Evolutionary conservation across 192 early-diverging fungal species (phyloP).

Genomic region (Linnemannia elongata): DNA sequence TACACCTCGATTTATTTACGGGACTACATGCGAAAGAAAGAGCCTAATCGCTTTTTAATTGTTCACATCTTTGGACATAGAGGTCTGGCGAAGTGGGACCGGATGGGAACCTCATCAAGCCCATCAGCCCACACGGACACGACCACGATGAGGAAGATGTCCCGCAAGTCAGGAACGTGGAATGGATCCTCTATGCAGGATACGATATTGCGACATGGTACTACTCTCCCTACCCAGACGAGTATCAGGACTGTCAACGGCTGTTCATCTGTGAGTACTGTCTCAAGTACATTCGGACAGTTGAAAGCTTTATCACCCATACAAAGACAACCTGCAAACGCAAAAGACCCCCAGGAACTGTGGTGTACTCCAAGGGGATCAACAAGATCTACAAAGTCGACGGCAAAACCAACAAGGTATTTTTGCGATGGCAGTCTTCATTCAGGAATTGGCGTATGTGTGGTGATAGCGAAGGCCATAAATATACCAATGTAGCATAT

Average conservation of each 20-base stretch:
- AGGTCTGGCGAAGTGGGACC: slow-evolving; percentile 4
- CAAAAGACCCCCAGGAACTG: slow-evolving; percentile 79
- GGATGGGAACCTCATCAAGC: slow-evolving; percentile 3
- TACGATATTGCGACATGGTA: slow-evolving; percentile 96
- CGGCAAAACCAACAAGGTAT: slow-evolving; percentile 85
- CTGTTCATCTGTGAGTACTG: slow-evolving; percentile 94
- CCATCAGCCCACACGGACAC: slow-evolving; percentile 9
- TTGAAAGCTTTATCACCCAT: slow-evolving; percentile 57
- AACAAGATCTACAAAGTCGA: slow-evolving; percentile 88
- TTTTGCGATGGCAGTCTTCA: neutral
- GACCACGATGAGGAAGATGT: slow-evolving; percentile 48
- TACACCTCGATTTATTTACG: neutral
- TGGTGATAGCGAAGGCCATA: neutral
- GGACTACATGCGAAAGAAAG: too few species aligned
- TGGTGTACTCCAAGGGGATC: slow-evolving; percentile 82
- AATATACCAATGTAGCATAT: neutral
- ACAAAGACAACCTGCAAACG: slow-evolving; percentile 70
- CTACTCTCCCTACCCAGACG: slow-evolving; percentile 92
- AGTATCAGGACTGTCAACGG: slow-evolving; percentile 77
- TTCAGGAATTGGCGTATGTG: neutral
- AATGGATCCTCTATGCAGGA: slow-evolving; percentile 77
- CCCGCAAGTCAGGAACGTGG: slow-evolving; percentile 56
- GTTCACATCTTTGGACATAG: neutral
- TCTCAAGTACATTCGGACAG: slow-evolving; percentile 92
- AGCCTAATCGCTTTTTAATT: neutral